phyloP scores from a whole-genome alignment of 768 basidiomycete species.

The Clathrus columnatus region DNA sequence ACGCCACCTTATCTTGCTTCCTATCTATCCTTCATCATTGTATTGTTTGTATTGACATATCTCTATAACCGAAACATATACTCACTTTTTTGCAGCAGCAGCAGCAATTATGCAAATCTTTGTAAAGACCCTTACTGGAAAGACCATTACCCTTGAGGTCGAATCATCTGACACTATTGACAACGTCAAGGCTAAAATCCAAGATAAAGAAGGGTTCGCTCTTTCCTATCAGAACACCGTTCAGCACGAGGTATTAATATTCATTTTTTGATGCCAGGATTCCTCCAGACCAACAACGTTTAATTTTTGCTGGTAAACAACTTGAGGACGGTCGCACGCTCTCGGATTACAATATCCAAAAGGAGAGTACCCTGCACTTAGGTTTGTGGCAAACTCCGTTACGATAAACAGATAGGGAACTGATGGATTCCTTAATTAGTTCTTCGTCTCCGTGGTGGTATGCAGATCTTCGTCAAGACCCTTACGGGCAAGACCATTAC shows the following conservation, averaged over 20 bases:
- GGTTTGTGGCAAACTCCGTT: conserved; percentile 2
- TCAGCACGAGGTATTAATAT: background rate
- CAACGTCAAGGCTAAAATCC: conserved; percentile 43
- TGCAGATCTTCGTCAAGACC: conserved; percentile 89
- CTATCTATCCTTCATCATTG: conserved; percentile 4
- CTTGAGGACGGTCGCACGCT: conserved; percentile 86
- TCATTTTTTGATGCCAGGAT: conserved; percentile 25
- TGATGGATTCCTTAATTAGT: conserved; percentile 29
- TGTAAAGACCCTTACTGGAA: conserved; percentile 43
- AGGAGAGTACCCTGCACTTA: conserved; percentile 75
- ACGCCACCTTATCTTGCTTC: background rate
- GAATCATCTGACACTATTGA: conserved; percentile 43
- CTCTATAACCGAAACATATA: too few relatives aligned
- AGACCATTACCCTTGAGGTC: conserved; percentile 50
- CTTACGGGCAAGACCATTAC: conserved; percentile 90
- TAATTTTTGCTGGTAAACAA: conserved; percentile 91
- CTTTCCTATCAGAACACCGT: background rate
- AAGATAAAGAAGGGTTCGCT: conserved; percentile 35
- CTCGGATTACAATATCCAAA: conserved; percentile 88
- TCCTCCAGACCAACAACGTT: conserved; percentile 76
- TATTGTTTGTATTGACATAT: background rate
- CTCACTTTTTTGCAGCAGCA: background rate
- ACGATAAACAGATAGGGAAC: background rate
- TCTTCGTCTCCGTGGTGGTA: conserved; percentile 79
- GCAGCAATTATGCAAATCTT: conserved; percentile 36